A percentile compares a stretch with the other conserved stretches of the same genome.
Conservation (phyloP, 2,329 filamentous ascomycete genomes). For the Epichloe coenophiala region DNA sequence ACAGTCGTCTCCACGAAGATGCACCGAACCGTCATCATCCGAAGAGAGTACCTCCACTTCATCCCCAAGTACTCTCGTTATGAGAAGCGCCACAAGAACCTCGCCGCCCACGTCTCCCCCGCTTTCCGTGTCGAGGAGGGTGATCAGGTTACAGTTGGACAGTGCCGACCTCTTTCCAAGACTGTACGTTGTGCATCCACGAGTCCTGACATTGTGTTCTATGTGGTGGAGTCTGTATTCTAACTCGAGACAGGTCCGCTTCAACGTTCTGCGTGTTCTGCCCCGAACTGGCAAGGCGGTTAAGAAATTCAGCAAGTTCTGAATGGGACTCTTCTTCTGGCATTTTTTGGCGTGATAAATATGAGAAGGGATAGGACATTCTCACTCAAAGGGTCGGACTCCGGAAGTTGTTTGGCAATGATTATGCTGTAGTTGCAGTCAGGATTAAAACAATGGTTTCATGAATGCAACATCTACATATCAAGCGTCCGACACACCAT, state of each 20-base stretch:
- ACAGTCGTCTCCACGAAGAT: conserved; percentile 99
- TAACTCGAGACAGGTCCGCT: conserved; percentile 59
- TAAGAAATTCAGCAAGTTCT: conserved; percentile 99
- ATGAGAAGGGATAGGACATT: conserved; percentile 24
- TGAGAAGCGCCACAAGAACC: conserved; percentile 99
- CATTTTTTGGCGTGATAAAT: conserved; percentile 43
- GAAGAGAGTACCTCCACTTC: conserved; percentile 99
- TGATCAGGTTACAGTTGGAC: conserved; percentile 98
- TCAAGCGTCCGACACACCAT: neutral
- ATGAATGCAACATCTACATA: conserved; percentile 21
- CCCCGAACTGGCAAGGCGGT: conserved; percentile 94
- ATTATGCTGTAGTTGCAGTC: conserved; percentile 33
- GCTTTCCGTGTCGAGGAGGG: conserved; percentile 99
- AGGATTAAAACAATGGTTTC: conserved; percentile 25
- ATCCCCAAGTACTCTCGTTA: conserved; percentile 99
- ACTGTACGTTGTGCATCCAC: conserved; percentile 59
- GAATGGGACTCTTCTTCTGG: conserved; percentile 41
- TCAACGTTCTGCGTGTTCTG: conserved; percentile 98
- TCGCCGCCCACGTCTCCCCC: conserved; percentile 95
- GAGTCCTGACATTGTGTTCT: neutral
- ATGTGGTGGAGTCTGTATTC: neutral
- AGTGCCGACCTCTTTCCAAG: conserved; percentile 99
- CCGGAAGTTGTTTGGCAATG: conserved; percentile 28
- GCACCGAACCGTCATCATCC: conserved; percentile 99
- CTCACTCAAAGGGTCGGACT: conserved; percentile 26